These are phyloP conservation scores for Thielaviopsis ethacetica DNA, from an alignment of 2,329 filamentous ascomycete species.

Conservation along the genomic window DNA sequence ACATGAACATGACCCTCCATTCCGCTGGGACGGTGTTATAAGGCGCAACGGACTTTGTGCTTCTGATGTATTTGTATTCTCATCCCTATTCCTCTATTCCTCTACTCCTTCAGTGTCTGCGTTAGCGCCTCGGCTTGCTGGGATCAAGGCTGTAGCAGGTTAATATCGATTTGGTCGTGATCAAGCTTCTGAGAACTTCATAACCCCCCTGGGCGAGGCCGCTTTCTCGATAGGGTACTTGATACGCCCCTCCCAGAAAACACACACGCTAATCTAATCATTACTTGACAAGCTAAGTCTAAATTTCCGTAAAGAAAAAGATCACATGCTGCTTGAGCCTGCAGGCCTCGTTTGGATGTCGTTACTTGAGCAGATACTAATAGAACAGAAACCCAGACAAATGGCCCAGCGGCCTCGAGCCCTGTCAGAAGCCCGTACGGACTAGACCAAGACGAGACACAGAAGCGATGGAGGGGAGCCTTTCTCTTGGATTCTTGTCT, in stretches of 20 bases:
- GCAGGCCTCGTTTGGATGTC: not conserved
- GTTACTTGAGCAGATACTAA: not conserved
- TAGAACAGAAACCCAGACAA: not conserved
- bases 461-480: not conserved
- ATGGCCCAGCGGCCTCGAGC: too few species aligned
- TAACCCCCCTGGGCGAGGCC: not conserved
- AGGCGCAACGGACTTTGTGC: not conserved
- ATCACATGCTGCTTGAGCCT: not conserved
- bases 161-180: not conserved
- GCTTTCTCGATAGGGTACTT: not conserved
- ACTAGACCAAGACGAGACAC: not conserved
- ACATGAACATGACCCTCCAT: too few species aligned
- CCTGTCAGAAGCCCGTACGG: not conserved
- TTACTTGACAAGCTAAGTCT: not conserved
- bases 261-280: not conserved
- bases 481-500: not conserved
- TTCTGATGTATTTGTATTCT: not conserved
- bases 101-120: too few species aligned
- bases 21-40: too few species aligned
- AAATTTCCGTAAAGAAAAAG: not conserved
- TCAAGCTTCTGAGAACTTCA: not conserved
- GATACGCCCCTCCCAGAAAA: not conserved
- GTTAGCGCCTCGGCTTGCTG: too few species aligned
- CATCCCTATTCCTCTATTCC: not conserved
- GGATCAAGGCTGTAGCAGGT: too few species aligned